Evolutionary conservation across 2,329 filamentous ascomycete species (phyloP).

Genomic region (Exophiala sp.): DNA sequence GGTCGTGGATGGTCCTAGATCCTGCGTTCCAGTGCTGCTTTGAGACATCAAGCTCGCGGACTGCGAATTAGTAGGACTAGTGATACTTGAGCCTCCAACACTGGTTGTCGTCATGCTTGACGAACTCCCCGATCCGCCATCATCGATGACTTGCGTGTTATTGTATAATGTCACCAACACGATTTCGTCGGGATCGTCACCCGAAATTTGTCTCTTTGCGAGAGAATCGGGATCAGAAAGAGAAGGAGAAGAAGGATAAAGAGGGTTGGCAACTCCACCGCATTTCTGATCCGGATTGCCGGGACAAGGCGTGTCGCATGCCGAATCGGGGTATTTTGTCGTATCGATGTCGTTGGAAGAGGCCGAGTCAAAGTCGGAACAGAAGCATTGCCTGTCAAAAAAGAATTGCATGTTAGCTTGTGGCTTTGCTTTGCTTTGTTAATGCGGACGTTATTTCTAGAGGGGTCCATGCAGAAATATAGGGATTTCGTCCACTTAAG

Average conservation of each 20-base stretch:
- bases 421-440: too few species aligned
- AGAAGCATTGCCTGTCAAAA: constrained; percentile 14
- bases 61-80: neutral
- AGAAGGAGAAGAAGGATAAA: neutral
- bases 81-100: neutral
- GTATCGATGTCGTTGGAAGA: neutral
- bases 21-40: too few species aligned
- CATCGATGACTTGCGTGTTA: constrained; percentile 6
- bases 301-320: constrained; percentile 22
- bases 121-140: constrained; percentile 2
- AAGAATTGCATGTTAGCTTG: neutral
- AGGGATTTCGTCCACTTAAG: too few species aligned
- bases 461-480: too few species aligned
- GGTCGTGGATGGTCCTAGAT: too few species aligned
- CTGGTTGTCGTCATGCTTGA: neutral
- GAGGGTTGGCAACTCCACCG: too few species aligned
- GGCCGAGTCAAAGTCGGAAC: constrained; percentile 7
- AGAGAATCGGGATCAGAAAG: neutral
- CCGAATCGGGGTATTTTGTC: constrained; percentile 17
- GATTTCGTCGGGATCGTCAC: constrained; percentile 6
- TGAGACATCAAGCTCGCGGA: too few species aligned
- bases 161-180: constrained; percentile 23
- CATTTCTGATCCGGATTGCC: constrained; percentile 19
- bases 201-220: constrained; percentile 10
- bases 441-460: too few species aligned